Base-by-base conservation (phyloP, 2,329 filamentous ascomycete species). In the Periconia sp. region DNA sequence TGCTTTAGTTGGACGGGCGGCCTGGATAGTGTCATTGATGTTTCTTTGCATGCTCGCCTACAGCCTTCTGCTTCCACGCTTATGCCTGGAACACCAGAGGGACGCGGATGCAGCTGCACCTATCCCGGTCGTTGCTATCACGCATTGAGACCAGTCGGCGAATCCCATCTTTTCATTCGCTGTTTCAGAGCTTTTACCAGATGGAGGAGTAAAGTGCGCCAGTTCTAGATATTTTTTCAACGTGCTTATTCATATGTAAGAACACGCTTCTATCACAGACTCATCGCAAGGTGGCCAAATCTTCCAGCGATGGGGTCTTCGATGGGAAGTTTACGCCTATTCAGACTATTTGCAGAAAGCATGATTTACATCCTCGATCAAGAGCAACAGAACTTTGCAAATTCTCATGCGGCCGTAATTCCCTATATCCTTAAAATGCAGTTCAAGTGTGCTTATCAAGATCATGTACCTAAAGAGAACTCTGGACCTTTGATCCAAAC, bases 401-500 rank as follows among this genome's bases (percentile, higher is more conserved):
- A 8, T 27, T 27, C 5, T 27, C 3, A 27, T 27, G 23, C 23
- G 23, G 23, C 8, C 23, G 5, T 8, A 27, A 27, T 27, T 27
- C 23, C 3, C 3, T 27, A 3, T 8, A 27, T 27, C 23, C 23
- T 27, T 27, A 27, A 27, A 8, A 27, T 27, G 8, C 23, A 27
- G 23, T 27, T 27, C 23, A 27, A 27, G 23, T 27, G 23, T 27
- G 23, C n/a, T n/a, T 27, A 27, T 27, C 23, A 8, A 27, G 3
- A 8, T 27, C 8, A 27, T 27, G 23, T 27, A 27, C 15, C 10
- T 37, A 37, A 37, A 37, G 33, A 13, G 43, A 47, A 43, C 45
- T 42, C 35, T 49, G 41, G 23, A 17, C 15, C 15, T 37, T 37
- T n/a, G 15, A 37, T 23, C 70, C 74, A 61, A 79, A 78, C 2